These are phyloP conservation scores for Porodaedalea pini DNA, from an alignment of 1,284 basidiomycete genomes.

Conservation along the genomic window DNA sequence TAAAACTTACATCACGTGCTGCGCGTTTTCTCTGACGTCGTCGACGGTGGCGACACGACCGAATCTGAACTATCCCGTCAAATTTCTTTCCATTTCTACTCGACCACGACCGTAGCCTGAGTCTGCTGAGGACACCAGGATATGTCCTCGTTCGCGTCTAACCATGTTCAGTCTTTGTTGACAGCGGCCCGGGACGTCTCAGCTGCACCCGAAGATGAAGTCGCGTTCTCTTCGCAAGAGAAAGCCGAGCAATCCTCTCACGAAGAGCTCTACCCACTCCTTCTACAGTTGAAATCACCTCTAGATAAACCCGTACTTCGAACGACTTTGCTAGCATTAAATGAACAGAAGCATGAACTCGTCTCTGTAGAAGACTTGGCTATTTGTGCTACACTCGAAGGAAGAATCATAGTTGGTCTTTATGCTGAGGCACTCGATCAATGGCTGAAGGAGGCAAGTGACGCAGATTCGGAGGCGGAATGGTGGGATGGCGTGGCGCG, in stretches of 20 bases:
- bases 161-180: conserved; percentile 16
- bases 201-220: conserved; percentile 1
- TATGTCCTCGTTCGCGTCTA: conserved; percentile 19
- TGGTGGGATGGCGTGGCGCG: conserved; percentile 72
- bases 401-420: conserved; percentile 44
- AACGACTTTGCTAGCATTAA: background rate
- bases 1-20: no score
- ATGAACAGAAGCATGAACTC: background rate
- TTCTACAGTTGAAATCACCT: conserved; percentile 8
- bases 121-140: background rate
- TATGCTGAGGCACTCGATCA: conserved; percentile 58
- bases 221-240: background rate
- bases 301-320: conserved; percentile 8
- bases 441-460: conserved; percentile 56
- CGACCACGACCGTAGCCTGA: no score
- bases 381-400: conserved; percentile 3
- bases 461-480: conserved; percentile 65
- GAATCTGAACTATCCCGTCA: background rate
- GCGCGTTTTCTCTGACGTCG: no score
- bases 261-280: background rate
- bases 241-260: background rate
- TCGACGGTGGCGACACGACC: no score
- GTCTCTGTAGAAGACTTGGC: background rate
- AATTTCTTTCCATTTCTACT: no score
- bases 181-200: background rate